Base-by-base conservation (phyloP, 768 basidiomycete genomes). In the Tricholoma sp. region DNA sequence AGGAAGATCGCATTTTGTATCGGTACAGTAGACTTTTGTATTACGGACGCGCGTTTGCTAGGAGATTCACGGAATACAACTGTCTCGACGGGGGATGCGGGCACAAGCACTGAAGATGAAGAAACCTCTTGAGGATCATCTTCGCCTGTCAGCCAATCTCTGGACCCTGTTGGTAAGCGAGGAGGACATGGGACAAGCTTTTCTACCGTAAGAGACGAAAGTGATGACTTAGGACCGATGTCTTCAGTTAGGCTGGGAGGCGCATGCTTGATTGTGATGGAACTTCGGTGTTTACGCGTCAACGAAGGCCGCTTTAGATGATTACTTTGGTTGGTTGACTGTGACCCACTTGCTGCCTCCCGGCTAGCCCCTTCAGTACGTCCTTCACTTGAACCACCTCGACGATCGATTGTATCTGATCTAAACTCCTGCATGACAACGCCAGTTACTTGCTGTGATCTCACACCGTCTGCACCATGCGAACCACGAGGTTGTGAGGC, bases 141-240 rank as follows among this genome's bases (percentile, higher is more conserved):
- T 54, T 81, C 80, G 8, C 90, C 90, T 16, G 91, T 90, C 32
- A 93, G 71, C 89, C 90, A 90, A 65, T 91, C 89, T 61, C 72
- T 76, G 3, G 58, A 57, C 49, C 51, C 56, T 27, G 51, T 19
- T 37, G 53, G 27, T 49, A 16, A 16, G 52, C 22, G 32, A 31
- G 56, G 54, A 12, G 56, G 41, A 12, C 37, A 54, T 4, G 54
- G 22, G 18, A 22, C 34, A 5, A 43, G 16, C 29, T 52, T 27
- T 14, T 58, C 53, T 0, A 24, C 47, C 4, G 50, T 41, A 19
- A 46, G 32, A 4, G 49, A 46, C 6, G 50, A 39, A n/a, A 43
- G n/a, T 16, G 58, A 24, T 10, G 59, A 41, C 16, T 50, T 5
- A 18, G 49, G 50, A 34, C 31, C 31, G 11, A 32, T n/a, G 8